Base-by-base conservation (phyloP, 768 basidiomycete species). In the Strobilomyces echinocephalus region DNA sequence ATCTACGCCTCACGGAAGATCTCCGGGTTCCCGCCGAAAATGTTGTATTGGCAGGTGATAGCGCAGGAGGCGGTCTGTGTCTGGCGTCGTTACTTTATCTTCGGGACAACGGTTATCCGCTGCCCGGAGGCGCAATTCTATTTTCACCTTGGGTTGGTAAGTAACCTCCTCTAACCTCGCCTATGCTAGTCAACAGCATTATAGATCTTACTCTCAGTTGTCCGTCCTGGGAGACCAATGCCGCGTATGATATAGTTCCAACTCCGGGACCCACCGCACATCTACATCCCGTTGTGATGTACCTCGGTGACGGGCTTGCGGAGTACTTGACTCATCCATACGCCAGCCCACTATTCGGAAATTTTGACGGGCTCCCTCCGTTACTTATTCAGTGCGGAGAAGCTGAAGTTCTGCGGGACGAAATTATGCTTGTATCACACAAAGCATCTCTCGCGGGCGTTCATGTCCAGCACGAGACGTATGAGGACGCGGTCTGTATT, bases 221-320 rank as follows among this genome's bases (percentile, higher is more conserved):
- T 68, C 91, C 94, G 52, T 95, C 93, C n/a, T 98, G 95, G 92
- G 92, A 95, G 30, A 89, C 88, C 52, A 97, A 97, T 68, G 84
- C 87, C 26, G 72, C 78, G n/a, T 94, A 77, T 68, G 92, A 94
- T 67, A 84, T 95, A 42, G 82, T 94, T 1, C 86, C 89, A 3
- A 76, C 77, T 45, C 90, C 90, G 5, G 72, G 77, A 18, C 73
- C 75, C 1, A 85, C 85, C 53, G 90, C 92, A 63, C 93, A 95
- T 67, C 78, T 97, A 64, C 90, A 98, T 66, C 95, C 95, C 1
- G 87, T 99, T 49, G 82, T 83, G n/a, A 86, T 95, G 62, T 97
- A 97, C 64, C 84, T 98, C 12, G 95, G 95, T 15, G 87, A 84
- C 58, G 74, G 81, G 36, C 79, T 87, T 59, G 82, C 87, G 61